Evolutionary conservation across 495 filamentous ascomycete genomes (phyloP).

Genomic region (Chaetomidium leptoderma): DNA sequence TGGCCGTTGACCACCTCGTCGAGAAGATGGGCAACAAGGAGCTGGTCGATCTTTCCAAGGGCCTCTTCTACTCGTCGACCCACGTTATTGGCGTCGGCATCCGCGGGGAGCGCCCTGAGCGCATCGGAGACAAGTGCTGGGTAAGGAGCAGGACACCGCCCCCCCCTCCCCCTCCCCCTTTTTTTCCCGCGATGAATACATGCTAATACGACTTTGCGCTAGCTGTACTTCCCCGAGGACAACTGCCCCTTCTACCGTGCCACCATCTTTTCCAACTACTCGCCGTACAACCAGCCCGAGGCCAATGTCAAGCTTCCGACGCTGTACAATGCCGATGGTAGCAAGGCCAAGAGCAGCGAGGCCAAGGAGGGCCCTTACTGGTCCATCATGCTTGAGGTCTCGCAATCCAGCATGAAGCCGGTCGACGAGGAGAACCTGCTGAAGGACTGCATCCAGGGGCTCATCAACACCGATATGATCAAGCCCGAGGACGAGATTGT

Average conservation of each 20-base stretch:
- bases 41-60: conserved; percentile 77
- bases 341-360: conserved; percentile 62
- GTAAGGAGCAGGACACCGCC: no score
- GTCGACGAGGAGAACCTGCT: conserved; percentile 80
- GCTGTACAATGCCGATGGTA: conserved; percentile 76
- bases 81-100: conserved; percentile 97
- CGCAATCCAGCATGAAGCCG: conserved; percentile 92
- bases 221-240: conserved; percentile 99
- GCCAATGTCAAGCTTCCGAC: conserved; percentile 81
- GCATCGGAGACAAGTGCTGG: conserved; percentile 99
- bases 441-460: conserved; percentile 86
- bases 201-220: conserved; percentile 25
- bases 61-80: conserved; percentile 93
- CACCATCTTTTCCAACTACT: conserved; percentile 99
- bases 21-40: conserved; percentile 84
- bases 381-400: conserved; percentile 99
- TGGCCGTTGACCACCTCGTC: conserved; percentile 88
- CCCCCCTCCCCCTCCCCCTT: no score
- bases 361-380: conserved; percentile 90
- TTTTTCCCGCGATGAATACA: no score
- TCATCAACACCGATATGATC: conserved; percentile 96
- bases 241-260: conserved; percentile 99
- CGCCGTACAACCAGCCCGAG: conserved; percentile 92
- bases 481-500: conserved; percentile 88
- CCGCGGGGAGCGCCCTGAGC: conserved; percentile 85